Percentiles rank a stretch among this genome's conserved stretches.
Conservation (phyloP, 2,329 filamentous ascomycete genomes). For the Helicocarpus griseus region DNA sequence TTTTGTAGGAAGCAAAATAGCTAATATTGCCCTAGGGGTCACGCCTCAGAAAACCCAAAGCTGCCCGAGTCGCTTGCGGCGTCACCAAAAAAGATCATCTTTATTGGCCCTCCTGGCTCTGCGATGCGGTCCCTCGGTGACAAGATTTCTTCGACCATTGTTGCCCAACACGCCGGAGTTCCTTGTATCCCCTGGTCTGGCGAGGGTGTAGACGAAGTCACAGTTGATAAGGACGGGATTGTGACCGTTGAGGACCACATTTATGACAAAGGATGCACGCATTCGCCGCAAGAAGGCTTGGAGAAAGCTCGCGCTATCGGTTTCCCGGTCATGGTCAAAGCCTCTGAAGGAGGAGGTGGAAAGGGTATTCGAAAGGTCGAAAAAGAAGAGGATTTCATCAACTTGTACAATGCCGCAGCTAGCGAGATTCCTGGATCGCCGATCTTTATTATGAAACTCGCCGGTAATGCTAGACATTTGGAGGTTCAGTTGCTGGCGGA, state of each 20-base stretch:
- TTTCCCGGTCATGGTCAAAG: slow-evolving; percentile 99
- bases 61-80: slow-evolving; percentile 91
- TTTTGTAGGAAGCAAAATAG: neutral
- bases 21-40: slow-evolving; percentile 54
- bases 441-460: slow-evolving; percentile 99
- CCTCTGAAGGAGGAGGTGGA: slow-evolving; percentile 97
- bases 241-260: slow-evolving; percentile 82
- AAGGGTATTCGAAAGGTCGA: slow-evolving; percentile 98
- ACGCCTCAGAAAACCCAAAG: slow-evolving; percentile 97
- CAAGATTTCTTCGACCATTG: slow-evolving; percentile 99
- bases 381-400: slow-evolving; percentile 71
- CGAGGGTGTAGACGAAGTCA: slow-evolving; percentile 74
- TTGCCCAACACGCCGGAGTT: slow-evolving; percentile 90
- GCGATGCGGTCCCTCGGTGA: slow-evolving; percentile 98
- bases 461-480: slow-evolving; percentile 89
- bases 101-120: slow-evolving; percentile 94
- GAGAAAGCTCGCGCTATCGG: slow-evolving; percentile 80
- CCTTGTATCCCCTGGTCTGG: slow-evolving; percentile 99
- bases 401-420: slow-evolving; percentile 87
- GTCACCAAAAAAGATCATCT: slow-evolving; percentile 96
- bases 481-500: slow-evolving; percentile 96
- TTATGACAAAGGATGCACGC: slow-evolving; percentile 85
- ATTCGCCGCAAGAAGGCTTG: slow-evolving; percentile 81
- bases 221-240: slow-evolving; percentile 69
- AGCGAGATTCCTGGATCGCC: slow-evolving; percentile 97